A percentile compares a stretch with the other conserved stretches of the same genome.
phyloP scores from a whole-genome alignment of 139 green algal species.

The Micractinium sp. region DNA sequence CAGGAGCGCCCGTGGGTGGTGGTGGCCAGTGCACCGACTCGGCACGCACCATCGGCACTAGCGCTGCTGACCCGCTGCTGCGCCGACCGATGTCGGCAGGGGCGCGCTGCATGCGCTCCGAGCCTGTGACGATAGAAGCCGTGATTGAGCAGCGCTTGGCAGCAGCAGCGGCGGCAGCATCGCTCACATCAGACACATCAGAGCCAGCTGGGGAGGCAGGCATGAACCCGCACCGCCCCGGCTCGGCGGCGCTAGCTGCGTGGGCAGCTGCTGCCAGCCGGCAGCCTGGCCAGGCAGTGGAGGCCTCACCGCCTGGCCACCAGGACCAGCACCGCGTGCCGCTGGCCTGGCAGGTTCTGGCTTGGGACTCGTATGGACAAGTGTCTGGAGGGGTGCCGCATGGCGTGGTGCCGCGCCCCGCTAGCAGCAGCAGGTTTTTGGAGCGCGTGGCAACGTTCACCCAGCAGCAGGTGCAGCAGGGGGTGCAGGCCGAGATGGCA shows the following conservation, averaged over 20 bases:
- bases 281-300: not conserved
- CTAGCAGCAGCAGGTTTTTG: not conserved
- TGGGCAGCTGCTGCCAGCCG: not conserved
- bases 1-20: not conserved
- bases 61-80: not conserved
- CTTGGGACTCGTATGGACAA: not conserved
- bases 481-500: not conserved
- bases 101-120: not conserved
- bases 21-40: not conserved
- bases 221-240: not conserved
- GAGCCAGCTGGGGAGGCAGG: not conserved
- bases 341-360: not conserved
- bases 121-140: not conserved
- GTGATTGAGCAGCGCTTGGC: constrained; percentile 4
- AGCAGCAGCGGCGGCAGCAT: not conserved
- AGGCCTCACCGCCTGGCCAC: not conserved
- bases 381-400: not conserved
- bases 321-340: not conserved
- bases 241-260: not conserved
- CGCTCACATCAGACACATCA: not conserved
- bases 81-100: not conserved
- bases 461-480: not conserved
- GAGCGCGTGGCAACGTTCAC: not conserved
- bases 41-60: not conserved
- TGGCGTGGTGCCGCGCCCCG: not conserved